Base-by-base conservation (phyloP, 2,329 filamentous ascomycete species). In the Pseudogymnoascus sp. region DNA sequence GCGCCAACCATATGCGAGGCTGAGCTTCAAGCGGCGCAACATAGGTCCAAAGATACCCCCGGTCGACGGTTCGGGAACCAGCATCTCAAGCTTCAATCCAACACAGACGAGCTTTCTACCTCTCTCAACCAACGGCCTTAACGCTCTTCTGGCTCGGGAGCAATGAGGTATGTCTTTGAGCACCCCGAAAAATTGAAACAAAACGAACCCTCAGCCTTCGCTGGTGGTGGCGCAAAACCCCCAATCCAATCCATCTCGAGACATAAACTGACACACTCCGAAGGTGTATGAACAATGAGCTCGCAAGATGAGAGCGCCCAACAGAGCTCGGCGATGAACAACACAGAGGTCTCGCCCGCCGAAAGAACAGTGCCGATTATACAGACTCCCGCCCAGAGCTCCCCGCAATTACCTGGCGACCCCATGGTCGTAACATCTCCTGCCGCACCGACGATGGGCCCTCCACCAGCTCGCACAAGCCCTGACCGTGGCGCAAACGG, bases 401-500 rank as follows among this genome's bases (percentile, higher is more conserved):
- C 83, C 65, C 78, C 81, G 60, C 80, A 82, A 18, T 80, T 79
- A 57, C 79, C 80, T 30, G 81, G 78, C 66, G 81, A 83, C 62
- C 81, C 82, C 62, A 86, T 86, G 82, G 83, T 86, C 64, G 78
- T 84, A 65, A 81, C 81, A 36, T 81, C 80, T 37, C 80, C 68
- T 20, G 43, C 64, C 7, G 81, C 59, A 76, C 77, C 64, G 77
- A 76, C 71, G 74, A 71, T 69, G 67, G 68, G 58, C 36, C 38
- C 65, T 14, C 71, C 71, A 18, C 70, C 70, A 53, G 62, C 66
- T 41, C 67, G 68, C 61, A 69, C 66, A 36, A 71, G 69, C 60
- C 70, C 71, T 9, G 71, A 72, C 14, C 63, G 62, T 50, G 71
- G 71, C 57, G 62, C 68, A 66, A 72, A 72, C 66, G 69, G 70